Evolutionary conservation across 495 filamentous ascomycete genomes (phyloP).

Genomic region (Xylaria longipes): DNA sequence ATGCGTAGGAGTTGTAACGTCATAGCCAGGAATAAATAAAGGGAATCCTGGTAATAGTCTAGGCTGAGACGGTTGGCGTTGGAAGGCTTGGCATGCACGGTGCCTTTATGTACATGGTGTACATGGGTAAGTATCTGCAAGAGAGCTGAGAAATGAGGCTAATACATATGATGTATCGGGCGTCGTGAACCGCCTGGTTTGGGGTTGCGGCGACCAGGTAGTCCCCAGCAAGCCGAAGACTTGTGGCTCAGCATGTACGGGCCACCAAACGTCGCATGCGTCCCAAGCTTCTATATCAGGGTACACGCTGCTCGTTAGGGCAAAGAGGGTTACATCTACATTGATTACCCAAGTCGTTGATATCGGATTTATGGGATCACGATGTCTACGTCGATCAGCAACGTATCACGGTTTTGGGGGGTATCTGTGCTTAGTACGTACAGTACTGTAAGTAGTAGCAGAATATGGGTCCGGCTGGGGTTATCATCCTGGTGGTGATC

Average conservation of each 20-base stretch:
- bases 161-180: slow-evolving; percentile 12
- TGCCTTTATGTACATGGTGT: slow-evolving; percentile 8
- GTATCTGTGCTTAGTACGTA: background rate
- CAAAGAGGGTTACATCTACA: background rate
- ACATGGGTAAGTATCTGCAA: background rate
- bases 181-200: background rate
- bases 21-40: slow-evolving; percentile 15
- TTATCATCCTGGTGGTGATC: slow-evolving; percentile 18
- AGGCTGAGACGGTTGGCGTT: slow-evolving; percentile 21
- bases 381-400: slow-evolving; percentile 16
- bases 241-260: slow-evolving; percentile 19
- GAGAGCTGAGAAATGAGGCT: slow-evolving; percentile 16
- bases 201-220: background rate
- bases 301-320: background rate
- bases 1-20: slow-evolving; percentile 23
- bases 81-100: slow-evolving; percentile 27
- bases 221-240: slow-evolving; percentile 10
- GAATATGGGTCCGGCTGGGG: slow-evolving; percentile 16
- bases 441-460: background rate
- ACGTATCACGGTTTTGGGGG: background rate
- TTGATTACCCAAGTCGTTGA: slow-evolving; percentile 8
- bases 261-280: slow-evolving; percentile 16
- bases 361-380: background rate
- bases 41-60: slow-evolving; percentile 7
- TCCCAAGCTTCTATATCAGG: slow-evolving; percentile 25